A percentile compares a stretch with the other conserved stretches of the same genome.
These are phyloP conservation scores for Tetratostichococcus sp. DNA, from an alignment of 139 green algal species.

Conservation along the genomic window DNA sequence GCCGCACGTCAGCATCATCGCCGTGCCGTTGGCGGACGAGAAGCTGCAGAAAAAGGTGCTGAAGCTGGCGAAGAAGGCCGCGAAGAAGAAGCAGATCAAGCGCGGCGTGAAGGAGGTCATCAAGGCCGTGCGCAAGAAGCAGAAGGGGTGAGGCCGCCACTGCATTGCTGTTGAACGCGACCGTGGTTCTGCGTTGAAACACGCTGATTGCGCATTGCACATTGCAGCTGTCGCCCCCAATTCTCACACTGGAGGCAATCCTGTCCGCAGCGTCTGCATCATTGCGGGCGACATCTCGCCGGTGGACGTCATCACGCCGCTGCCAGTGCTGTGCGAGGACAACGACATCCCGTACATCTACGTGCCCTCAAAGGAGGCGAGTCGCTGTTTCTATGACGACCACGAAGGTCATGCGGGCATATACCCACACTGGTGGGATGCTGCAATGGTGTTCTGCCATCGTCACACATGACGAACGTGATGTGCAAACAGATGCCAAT, in stretches of 20 bases:
- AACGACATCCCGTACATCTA: slow-evolving; percentile 93
- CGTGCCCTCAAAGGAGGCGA: slow-evolving; percentile 89
- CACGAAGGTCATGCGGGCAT: no score
- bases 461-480: no score
- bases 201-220: no score
- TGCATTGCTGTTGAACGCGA: no score
- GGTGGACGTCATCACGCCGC: slow-evolving; percentile 95
- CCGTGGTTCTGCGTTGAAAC: no score
- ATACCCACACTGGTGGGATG: no score
- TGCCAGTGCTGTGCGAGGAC: slow-evolving; percentile 96
- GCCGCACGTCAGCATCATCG: slow-evolving; percentile 58
- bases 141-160: slow-evolving; percentile 70
- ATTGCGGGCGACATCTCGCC: slow-evolving; percentile 97
- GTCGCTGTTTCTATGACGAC: no score
- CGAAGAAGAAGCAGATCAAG: slow-evolving; percentile 94
- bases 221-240: no score
- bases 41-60: slow-evolving; percentile 90
- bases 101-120: slow-evolving; percentile 98
- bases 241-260: background rate
- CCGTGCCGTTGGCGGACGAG: slow-evolving; percentile 87
- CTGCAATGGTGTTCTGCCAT: no score
- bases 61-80: slow-evolving; percentile 89
- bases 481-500: no score
- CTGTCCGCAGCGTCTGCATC: slow-evolving; percentile 74
- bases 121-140: slow-evolving; percentile 91